phyloP scores from a whole-genome alignment of 192 early-diverging fungal genomes.

The Geranomyces michiganensis region DNA sequence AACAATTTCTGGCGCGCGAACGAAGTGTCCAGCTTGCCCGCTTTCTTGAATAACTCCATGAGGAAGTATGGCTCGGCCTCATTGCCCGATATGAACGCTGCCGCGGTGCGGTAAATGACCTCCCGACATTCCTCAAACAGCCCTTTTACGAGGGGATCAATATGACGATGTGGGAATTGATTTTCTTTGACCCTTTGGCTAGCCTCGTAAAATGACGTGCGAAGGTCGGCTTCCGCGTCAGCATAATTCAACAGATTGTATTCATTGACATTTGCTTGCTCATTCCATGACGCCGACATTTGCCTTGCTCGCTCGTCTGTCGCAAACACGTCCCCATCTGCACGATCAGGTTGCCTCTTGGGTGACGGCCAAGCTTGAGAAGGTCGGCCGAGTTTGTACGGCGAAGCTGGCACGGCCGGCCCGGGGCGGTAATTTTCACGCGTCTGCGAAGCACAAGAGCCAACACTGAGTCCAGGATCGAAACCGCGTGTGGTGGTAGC shows the following conservation, averaged over 20 bases:
- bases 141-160: conserved; percentile 7
- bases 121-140: conserved; percentile 43
- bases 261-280: conserved; percentile 19
- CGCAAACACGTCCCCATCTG: not conserved
- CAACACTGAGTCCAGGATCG: too few species aligned
- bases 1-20: conserved; percentile 42
- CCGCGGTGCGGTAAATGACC: conserved; percentile 45
- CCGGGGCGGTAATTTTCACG: too few species aligned
- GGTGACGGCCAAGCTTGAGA: too few species aligned
- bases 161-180: not conserved
- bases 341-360: too few species aligned
- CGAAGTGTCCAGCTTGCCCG: conserved; percentile 32
- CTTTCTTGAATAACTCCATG: conserved; percentile 39
- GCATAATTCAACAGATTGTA: not conserved
- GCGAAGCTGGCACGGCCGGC: too few species aligned
- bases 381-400: too few species aligned
- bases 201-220: not conserved
- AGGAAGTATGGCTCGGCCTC: conserved; percentile 47
- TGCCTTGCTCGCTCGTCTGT: not conserved
- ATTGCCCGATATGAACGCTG: conserved; percentile 36
- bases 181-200: not conserved
- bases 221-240: not conserved
- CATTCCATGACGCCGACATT: conserved; percentile 1
- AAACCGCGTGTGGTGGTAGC: too few species aligned
- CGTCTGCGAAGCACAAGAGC: too few species aligned